Evolutionary conservation across 768 basidiomycete species (phyloP).

Genomic region (Rubroboletus satanas): DNA sequence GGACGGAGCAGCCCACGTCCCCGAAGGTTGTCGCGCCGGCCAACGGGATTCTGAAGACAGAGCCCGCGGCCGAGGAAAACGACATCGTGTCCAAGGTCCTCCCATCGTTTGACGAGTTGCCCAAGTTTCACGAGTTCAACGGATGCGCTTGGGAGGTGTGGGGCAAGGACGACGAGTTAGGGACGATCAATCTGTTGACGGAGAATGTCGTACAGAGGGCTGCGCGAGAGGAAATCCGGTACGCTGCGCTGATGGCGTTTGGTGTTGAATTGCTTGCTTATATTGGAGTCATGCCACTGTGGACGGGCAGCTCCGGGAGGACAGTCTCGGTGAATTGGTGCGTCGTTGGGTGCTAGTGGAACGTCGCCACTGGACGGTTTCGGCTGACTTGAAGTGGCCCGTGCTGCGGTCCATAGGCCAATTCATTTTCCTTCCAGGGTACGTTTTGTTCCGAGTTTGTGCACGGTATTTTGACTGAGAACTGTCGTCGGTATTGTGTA

Average conservation of each 20-base stretch:
- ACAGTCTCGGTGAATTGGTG: conserved; percentile 62
- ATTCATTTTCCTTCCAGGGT: conserved; percentile 66
- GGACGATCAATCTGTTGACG: conserved; percentile 64
- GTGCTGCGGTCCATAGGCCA: conserved; percentile 41
- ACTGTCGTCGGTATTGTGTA: conserved; percentile 20
- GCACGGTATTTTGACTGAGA: not conserved
- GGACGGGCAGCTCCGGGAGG: conserved; percentile 43
- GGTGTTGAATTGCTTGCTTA: not conserved
- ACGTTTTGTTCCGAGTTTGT: not conserved
- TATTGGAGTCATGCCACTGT: not conserved
- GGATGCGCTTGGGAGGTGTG: conserved; percentile 71
- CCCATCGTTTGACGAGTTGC: conserved; percentile 48
- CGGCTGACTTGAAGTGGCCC: not conserved
- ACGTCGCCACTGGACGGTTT: not conserved
- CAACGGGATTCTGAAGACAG: not conserved
- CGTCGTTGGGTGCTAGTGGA: conserved; percentile 15
- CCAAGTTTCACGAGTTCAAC: conserved; percentile 37
- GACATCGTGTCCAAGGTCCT: conserved; percentile 29
- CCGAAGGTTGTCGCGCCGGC: not conserved
- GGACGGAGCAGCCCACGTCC: conserved; percentile 6
- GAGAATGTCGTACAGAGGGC: conserved; percentile 57
- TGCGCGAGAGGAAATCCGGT: conserved; percentile 56
- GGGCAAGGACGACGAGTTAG: conserved; percentile 62
- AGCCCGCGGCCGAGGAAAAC: not conserved
- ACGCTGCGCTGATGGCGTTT: conserved; percentile 22